Evolutionary conservation across 345 rosid species (phyloP).

Genomic region (Ailanthus altissimus): DNA sequence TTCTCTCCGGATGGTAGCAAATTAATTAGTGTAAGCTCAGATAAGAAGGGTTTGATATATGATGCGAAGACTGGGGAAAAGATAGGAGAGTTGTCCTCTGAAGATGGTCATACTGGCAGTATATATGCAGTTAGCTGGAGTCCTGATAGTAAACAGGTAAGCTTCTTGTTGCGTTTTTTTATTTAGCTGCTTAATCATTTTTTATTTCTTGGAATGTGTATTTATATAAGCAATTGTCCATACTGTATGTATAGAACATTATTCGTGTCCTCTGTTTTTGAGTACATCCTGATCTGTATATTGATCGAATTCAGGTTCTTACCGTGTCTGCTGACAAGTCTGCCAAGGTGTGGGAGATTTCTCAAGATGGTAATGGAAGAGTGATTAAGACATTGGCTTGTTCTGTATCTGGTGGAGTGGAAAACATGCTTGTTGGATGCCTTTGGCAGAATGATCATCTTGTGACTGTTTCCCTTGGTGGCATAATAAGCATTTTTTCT

Average conservation of each 20-base stretch:
- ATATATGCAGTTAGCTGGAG: constrained; percentile 95
- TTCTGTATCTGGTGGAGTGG: constrained; percentile 56
- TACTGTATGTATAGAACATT: not conserved
- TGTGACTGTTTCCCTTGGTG: constrained; percentile 68
- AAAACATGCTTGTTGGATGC: constrained; percentile 82
- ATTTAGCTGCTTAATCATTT: not conserved
- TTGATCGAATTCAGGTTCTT: constrained; percentile 40
- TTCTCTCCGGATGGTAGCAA: constrained; percentile 93
- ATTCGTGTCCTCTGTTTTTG: not conserved
- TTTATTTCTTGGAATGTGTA: not conserved
- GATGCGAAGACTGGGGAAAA: constrained; percentile 83
- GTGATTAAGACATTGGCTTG: constrained; percentile 51
- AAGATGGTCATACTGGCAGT: constrained; percentile 82
- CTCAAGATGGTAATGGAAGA: constrained; percentile 56
- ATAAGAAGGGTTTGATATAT: constrained; percentile 81
- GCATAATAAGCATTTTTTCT: constrained; percentile 53
- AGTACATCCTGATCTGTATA: constrained; percentile 9
- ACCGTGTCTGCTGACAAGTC: constrained; percentile 86
- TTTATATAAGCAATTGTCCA: not conserved
- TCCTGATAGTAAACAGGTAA: constrained; percentile 86
- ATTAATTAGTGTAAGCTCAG: constrained; percentile 89
- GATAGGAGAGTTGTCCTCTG: constrained; percentile 73
- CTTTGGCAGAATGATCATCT: constrained; percentile 77
- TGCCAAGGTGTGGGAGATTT: constrained; percentile 72
- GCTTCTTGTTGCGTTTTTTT: not conserved